Conservation (phyloP, 2,329 filamentous ascomycete species). For the Atkinsonella hypoxylon region DNA sequence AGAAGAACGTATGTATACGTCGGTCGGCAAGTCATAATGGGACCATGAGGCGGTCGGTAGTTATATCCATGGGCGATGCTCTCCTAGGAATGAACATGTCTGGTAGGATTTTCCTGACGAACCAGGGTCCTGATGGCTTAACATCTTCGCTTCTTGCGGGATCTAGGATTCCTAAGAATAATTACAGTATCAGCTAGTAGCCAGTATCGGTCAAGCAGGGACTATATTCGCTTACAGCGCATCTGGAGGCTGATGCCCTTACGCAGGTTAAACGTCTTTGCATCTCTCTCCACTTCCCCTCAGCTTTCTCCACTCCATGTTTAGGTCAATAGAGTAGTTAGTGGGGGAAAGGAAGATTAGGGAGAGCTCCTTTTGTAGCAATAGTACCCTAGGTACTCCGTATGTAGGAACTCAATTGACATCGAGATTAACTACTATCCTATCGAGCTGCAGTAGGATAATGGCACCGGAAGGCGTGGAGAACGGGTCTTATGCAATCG, state of each 20-base stretch:
- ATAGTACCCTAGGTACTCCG: no score
- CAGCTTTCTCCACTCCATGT: neutral
- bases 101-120: neutral
- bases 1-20: no score
- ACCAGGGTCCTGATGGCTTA: neutral
- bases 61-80: neutral
- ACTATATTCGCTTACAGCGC: neutral
- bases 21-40: no score
- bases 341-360: neutral
- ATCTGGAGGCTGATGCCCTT: neutral
- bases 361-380: neutral
- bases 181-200: no score
- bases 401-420: neutral
- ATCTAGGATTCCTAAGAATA: neutral
- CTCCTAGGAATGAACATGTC: neutral
- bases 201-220: neutral
- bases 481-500: constrained; percentile 1
- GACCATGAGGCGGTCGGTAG: neutral
- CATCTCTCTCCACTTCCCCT: constrained; percentile 1
- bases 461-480: neutral
- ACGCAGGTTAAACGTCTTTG: neutral
- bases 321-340: neutral
- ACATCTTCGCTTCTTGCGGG: neutral
- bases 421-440: no score
- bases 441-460: neutral